phyloP scores from a whole-genome alignment of 768 basidiomycete genomes.

The Cystobasidium tubakii region DNA sequence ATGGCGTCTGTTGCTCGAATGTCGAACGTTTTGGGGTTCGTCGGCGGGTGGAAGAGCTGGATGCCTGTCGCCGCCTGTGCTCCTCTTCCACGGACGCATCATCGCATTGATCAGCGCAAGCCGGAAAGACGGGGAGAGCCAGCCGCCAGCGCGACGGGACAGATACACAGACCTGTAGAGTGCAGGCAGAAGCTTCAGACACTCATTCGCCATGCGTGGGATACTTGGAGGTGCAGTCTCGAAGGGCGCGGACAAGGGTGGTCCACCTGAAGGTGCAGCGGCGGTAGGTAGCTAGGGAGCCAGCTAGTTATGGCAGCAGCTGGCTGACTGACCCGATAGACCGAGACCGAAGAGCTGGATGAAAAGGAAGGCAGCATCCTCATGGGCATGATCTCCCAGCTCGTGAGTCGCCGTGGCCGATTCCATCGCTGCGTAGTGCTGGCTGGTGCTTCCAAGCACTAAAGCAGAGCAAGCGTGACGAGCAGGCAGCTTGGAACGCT shows the following conservation, averaged over 20 bases:
- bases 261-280: constrained; percentile 1
- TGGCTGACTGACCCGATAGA: neutral
- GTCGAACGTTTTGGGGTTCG: no score
- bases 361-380: constrained; percentile 49
- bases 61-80: no score
- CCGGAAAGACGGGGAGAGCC: no score
- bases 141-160: no score
- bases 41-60: no score
- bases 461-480: constrained; percentile 12
- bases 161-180: no score
- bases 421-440: neutral
- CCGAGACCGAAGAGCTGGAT: constrained; percentile 40
- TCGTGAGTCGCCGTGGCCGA: constrained; percentile 57
- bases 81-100: no score
- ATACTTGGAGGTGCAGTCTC: constrained; percentile 9
- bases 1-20: no score
- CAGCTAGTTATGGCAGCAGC: neutral
- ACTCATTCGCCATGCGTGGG: neutral
- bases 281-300: neutral
- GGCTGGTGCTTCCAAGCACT: constrained; percentile 4
- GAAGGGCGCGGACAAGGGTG: neutral
- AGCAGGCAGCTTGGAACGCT: neutral
- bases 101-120: no score
- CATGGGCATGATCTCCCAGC: constrained; percentile 76
- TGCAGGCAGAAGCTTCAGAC: no score